Conservation (phyloP, 495 filamentous ascomycete genomes). For the Thermothielavioides terrestris region DNA sequence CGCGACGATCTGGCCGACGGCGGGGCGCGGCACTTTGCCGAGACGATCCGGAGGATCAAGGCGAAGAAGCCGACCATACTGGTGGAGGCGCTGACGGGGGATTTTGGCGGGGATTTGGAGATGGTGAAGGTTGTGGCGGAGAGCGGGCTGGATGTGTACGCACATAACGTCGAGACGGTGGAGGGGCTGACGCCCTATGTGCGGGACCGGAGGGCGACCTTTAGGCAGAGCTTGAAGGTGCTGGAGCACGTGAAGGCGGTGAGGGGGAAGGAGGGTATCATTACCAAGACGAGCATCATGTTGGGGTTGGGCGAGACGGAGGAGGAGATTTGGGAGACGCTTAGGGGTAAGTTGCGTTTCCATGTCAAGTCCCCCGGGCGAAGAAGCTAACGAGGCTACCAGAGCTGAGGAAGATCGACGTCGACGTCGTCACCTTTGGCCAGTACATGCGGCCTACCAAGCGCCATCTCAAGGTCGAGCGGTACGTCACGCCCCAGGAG, state of each 20-base stretch:
- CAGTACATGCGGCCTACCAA: slow-evolving; percentile 99
- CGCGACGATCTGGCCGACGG: slow-evolving; percentile 87
- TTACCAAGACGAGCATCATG: slow-evolving; percentile 98
- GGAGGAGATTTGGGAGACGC: slow-evolving; percentile 71
- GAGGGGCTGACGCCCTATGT: slow-evolving; percentile 84
- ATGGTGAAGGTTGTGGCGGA: slow-evolving; percentile 73
- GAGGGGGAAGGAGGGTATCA: slow-evolving; percentile 53
- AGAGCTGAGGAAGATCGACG: slow-evolving; percentile 68
- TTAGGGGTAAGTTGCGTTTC: slow-evolving; percentile 57
- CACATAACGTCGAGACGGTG: slow-evolving; percentile 94
- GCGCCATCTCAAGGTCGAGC: slow-evolving; percentile 90
- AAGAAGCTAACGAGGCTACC: too few relatives aligned
- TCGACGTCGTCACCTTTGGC: slow-evolving; percentile 95
- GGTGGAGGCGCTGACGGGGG: slow-evolving; percentile 92
- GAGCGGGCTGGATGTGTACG: slow-evolving; percentile 91
- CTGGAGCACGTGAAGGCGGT: slow-evolving; percentile 73
- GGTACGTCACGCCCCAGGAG: slow-evolving; percentile 80
- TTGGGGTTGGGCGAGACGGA: slow-evolving; percentile 89
- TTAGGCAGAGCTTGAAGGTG: slow-evolving; percentile 75
- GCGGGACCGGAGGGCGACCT: slow-evolving; percentile 81
- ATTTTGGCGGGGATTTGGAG: slow-evolving; percentile 74
- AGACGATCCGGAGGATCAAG: slow-evolving; percentile 93
- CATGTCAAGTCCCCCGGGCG: too few relatives aligned
- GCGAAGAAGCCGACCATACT: slow-evolving; percentile 73
- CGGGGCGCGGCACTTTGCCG: slow-evolving; percentile 82